Evolutionary conservation across 139 green algal species (phyloP), one percentile per base, ranked within the genome.

Genomic region (Chlorella sp.): DNA sequence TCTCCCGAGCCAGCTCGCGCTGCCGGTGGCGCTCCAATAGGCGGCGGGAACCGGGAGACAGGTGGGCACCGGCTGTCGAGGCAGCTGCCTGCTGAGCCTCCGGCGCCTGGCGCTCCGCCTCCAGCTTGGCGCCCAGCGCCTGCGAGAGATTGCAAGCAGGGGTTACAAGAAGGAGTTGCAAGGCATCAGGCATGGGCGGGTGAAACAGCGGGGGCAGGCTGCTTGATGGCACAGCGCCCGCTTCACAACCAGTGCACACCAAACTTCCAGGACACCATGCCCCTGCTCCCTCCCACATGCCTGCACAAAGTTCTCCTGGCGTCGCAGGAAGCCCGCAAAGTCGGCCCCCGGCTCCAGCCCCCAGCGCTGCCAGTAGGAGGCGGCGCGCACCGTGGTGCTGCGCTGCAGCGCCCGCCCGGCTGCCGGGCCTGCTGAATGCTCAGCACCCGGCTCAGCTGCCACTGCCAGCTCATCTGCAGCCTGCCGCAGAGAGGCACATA

Each of bases 41-140:
- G 70, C 41, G 70, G 22, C 34, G 70, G 41, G 70, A 56, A 14
- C 70, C 70, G 40, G 70, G 70, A 44, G 70, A 76, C 70, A 76
- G 41, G 40, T 28, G 51, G 51, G 51, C 51, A 24, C 51, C 51
- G 2, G 51, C 13, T 3, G 51, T 16, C 13, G 51, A 11, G 14
- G 51, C 40, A 30, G 70, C 70, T 0, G 36, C 34, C 38, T 51
- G 70, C 41, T 76, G 70, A 40, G 70, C 41, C 38, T 26, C 41
- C 70, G 40, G 30, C 30, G 20, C 26, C 41, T 76, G 41, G 40
- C 70, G 70, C 70, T 76, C 70, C 24, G 41, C 22, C 34, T 76
- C 70, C 70, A 76, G 70, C 70, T 51, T 51, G 17, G 16, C 70
- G 22, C 51, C 70, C 41, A 51, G 67, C 16, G 19, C 67, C 67